phyloP scores from a whole-genome alignment of 768 basidiomycete species.

The Termitomyces sp. region DNA sequence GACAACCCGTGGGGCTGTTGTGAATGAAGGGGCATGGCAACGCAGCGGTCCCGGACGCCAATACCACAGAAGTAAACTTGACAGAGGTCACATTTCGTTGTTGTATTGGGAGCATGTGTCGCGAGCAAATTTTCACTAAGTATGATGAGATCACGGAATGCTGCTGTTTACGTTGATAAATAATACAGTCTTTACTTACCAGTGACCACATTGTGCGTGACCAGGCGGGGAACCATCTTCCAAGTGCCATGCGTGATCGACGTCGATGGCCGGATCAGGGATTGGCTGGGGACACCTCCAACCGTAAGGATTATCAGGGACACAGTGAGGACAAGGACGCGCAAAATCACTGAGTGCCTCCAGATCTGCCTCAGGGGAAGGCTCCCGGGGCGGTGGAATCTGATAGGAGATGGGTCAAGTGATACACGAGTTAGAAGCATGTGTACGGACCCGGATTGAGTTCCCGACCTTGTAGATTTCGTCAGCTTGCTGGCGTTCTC shows the following conservation, averaged over 20 bases:
- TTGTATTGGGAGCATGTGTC: conserved; percentile 55
- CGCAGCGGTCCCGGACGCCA: conserved; percentile 67
- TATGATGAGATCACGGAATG: neutral
- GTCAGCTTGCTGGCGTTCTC: conserved; percentile 78
- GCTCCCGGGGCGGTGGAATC: conserved; percentile 73
- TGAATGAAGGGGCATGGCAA: conserved; percentile 45
- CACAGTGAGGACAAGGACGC: conserved; percentile 78
- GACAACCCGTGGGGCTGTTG: conserved; percentile 69
- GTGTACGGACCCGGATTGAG: conserved; percentile 48
- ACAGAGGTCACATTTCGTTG: conserved; percentile 83
- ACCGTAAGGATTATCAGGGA: conserved; percentile 61
- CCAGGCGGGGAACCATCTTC: conserved; percentile 78
- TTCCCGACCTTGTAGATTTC: conserved; percentile 65
- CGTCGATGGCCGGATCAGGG: conserved; percentile 60
- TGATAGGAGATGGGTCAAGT: conserved; percentile 22
- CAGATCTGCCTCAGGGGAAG: conserved; percentile 71
- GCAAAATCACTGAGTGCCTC: conserved; percentile 59
- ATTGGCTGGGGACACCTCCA: conserved; percentile 84
- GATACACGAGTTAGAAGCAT: conserved; percentile 1
- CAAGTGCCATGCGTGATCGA: conserved; percentile 69
- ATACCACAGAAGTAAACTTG: conserved; percentile 81
- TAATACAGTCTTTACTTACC: conserved; percentile 47
- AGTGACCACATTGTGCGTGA: conserved; percentile 78
- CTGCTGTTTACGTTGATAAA: neutral
- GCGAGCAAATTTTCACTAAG: conserved; percentile 71